Conservation (phyloP, 805 yeast genomes). For the Debaryomyces prosopidis region DNA sequence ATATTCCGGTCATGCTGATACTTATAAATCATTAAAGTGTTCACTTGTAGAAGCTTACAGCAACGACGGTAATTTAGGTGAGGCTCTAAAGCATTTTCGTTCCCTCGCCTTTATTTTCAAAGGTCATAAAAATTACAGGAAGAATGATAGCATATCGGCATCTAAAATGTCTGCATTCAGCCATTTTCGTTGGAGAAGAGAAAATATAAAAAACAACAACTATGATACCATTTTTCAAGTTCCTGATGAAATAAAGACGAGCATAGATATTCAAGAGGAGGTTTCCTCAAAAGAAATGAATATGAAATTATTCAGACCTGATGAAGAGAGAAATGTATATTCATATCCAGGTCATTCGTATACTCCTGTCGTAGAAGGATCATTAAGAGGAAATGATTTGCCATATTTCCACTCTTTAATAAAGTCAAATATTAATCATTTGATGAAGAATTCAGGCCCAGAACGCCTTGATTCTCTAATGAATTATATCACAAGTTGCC, state of each 20-base stretch:
- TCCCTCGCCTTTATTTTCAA: conserved; percentile 17
- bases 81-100: conserved; percentile 24
- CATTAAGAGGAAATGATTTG: conserved; percentile 26
- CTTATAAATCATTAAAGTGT: conserved; percentile 27
- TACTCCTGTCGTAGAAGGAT: conserved; percentile 30
- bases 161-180: conserved; percentile 14
- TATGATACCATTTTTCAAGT: background rate
- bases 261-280: conserved; percentile 4
- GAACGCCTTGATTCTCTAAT: conserved; percentile 13
- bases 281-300: background rate
- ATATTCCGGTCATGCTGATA: conserved; percentile 25
- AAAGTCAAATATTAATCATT: conserved; percentile 12
- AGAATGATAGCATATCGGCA: conserved; percentile 8
- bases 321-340: conserved; percentile 27
- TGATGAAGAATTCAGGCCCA: conserved; percentile 4
- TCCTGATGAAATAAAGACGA: background rate
- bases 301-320: conserved; percentile 21
- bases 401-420: conserved; percentile 30
- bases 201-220: conserved; percentile 19
- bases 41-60: conserved; percentile 33
- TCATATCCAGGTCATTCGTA: conserved; percentile 16
- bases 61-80: conserved; percentile 15
- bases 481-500: conserved; percentile 20
- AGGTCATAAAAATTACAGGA: conserved; percentile 18
- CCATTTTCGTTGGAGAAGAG: conserved; percentile 22